Evolutionary conservation across 345 rosid genomes (phyloP).

Genomic region (Eucalyptus pauciflora): DNA sequence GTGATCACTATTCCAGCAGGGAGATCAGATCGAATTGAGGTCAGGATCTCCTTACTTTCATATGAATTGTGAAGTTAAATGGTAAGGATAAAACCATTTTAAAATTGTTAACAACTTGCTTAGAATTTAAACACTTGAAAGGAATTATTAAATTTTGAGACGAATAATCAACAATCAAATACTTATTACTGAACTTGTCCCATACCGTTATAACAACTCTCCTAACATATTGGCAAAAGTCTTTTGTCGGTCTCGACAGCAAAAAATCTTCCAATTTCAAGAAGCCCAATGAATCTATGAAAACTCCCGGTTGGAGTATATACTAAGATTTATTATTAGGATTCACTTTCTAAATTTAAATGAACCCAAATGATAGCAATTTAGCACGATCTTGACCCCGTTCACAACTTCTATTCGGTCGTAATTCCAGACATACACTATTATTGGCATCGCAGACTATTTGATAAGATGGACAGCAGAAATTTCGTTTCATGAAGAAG

Average conservation of each 20-base stretch:
- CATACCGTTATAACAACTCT: too few relatives aligned
- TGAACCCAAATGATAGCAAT: not conserved
- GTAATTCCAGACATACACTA: not conserved
- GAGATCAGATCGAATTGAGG: not conserved
- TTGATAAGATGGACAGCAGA: not conserved
- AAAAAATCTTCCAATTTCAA: not conserved
- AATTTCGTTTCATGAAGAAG: not conserved
- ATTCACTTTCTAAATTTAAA: not conserved
- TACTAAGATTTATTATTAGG: not conserved
- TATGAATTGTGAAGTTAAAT: not conserved
- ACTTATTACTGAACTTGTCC: not conserved
- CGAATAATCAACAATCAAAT: not conserved
- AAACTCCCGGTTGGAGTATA: not conserved
- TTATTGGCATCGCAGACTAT: not conserved
- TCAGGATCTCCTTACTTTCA: not conserved
- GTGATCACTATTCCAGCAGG: not conserved
- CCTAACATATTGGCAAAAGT: not conserved
- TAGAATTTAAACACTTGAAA: not conserved
- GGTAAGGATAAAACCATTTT: not conserved
- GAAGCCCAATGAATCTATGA: not conserved
- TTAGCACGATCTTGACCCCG: not conserved
- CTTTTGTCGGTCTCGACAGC: not conserved
- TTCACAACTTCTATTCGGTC: not conserved
- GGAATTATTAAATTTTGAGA: not conserved
- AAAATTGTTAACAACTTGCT: not conserved